Evolutionary conservation across 768 basidiomycete genomes (phyloP).

Genomic region (Amanita pallidorosea): DNA sequence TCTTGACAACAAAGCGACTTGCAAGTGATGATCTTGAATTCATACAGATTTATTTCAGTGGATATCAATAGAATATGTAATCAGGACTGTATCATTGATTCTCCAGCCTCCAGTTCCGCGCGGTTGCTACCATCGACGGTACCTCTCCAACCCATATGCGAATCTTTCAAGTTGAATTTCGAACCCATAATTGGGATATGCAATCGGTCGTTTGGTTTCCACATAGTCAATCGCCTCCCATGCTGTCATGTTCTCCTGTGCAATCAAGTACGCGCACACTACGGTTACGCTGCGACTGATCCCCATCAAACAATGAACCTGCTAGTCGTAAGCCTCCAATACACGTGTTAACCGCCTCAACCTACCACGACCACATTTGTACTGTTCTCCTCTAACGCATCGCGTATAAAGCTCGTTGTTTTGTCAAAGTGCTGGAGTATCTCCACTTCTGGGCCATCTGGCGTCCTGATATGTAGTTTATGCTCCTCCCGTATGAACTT

Average conservation of each 20-base stretch:
- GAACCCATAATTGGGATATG: conserved; percentile 59
- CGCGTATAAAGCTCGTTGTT: no score
- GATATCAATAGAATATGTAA: no score
- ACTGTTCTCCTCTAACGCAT: conserved; percentile 15
- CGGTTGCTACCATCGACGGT: no score
- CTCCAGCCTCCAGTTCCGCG: no score
- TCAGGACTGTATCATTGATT: no score
- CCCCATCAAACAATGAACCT: conserved; percentile 76
- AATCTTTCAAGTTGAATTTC: conserved; percentile 42
- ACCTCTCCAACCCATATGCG: no score
- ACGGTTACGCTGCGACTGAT: conserved; percentile 69
- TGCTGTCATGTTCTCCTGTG: conserved; percentile 40
- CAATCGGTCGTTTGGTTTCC: conserved; percentile 45
- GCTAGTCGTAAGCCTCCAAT: neutral
- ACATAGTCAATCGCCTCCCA: conserved; percentile 44
- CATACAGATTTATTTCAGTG: no score
- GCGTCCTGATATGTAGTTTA: conserved; percentile 34
- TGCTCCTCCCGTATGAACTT: conserved; percentile 27
- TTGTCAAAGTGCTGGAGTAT: no score
- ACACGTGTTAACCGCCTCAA: neutral
- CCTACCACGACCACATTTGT: conserved; percentile 40
- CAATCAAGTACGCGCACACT: conserved; percentile 62
- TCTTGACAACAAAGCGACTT: no score
- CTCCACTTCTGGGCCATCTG: no score
- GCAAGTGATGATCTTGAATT: no score